Conservation (phyloP, 257 asterid genomes). For the Capsicum baccatum region DNA sequence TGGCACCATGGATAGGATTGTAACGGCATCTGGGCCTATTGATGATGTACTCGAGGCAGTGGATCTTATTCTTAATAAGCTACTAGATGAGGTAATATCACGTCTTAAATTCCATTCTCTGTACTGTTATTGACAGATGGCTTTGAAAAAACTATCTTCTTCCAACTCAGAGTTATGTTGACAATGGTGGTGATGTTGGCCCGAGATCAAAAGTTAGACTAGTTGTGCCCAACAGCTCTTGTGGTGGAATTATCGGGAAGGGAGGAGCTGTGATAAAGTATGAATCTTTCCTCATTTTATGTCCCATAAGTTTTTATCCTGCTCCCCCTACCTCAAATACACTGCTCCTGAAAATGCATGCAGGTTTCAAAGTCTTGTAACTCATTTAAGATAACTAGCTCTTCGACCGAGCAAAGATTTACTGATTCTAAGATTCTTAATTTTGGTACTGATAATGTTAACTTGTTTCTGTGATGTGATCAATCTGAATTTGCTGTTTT, state of each 20-base stretch:
- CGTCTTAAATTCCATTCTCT: slow-evolving; percentile 14
- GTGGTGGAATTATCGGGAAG: slow-evolving; percentile 99
- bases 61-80: slow-evolving; percentile 72
- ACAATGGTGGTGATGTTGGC: slow-evolving; percentile 71
- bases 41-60: slow-evolving; percentile 79
- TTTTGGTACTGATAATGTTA: slow-evolving; percentile 4
- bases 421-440: background rate
- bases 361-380: background rate
- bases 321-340: background rate
- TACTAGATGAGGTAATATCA: slow-evolving; percentile 75
- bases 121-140: slow-evolving; percentile 22
- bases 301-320: background rate
- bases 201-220: slow-evolving; percentile 75
- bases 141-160: slow-evolving; percentile 19
- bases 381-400: background rate
- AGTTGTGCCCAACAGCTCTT: slow-evolving; percentile 93
- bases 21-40: slow-evolving; percentile 81
- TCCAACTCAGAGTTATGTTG: slow-evolving; percentile 66
- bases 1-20: slow-evolving; percentile 65
- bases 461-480: background rate
- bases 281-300: slow-evolving; percentile 5
- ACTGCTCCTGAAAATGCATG: background rate
- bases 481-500: slow-evolving; percentile 20
- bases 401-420: background rate
- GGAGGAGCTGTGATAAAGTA: slow-evolving; percentile 93